Base-by-base conservation (phyloP, 306 rosid species). In the Luffa acutangula region DNA sequence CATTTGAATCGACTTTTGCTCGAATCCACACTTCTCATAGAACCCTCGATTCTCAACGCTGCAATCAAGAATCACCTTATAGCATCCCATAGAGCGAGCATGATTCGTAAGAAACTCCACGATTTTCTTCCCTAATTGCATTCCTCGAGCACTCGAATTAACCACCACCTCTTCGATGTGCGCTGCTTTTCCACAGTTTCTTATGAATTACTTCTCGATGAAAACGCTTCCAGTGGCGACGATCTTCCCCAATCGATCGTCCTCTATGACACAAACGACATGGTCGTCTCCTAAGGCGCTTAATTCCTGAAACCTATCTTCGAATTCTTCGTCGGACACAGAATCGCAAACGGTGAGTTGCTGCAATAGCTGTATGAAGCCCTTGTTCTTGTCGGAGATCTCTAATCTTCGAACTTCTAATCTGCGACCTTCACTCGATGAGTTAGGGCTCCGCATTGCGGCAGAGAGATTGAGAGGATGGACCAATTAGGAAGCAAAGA, bases 81-180 rank as follows among this genome's bases (percentile, higher is more conserved):
- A 94, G 82, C 98, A 92, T 59, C 97, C 96, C 54, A 77, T 18
- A 1, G 86, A 84, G 63, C 59, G 87, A 65, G 94, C 94, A 82
- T 90, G 93, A 79, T 92, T 89, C 0, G 80, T 76, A 17, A 92
- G 97, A 70, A 90, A 92, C 3, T 65, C 51, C 31, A 94, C 73
- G 5, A 94, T 54, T 69, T 85, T 88, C 84, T 87, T 90, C 34
- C 93, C 89, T 53, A 89, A 39, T 41, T 85, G 86, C 84, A 81
- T 42, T 14, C 94, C 98, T 1, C 94, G 90, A 45, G 84, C 79
- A 80, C 75, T 82, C 25, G 92, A 77, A 85, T 94, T 90, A 46
- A 94, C 98, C 77, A 90, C 97, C 37, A 94, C 91, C 36, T 92
- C 96, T 72, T 92, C 98, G 25, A 92, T 83, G 81, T 90, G 96